phyloP scores from a whole-genome alignment of 1,284 basidiomycete species.

The Microbotryomycetes sp. region DNA sequence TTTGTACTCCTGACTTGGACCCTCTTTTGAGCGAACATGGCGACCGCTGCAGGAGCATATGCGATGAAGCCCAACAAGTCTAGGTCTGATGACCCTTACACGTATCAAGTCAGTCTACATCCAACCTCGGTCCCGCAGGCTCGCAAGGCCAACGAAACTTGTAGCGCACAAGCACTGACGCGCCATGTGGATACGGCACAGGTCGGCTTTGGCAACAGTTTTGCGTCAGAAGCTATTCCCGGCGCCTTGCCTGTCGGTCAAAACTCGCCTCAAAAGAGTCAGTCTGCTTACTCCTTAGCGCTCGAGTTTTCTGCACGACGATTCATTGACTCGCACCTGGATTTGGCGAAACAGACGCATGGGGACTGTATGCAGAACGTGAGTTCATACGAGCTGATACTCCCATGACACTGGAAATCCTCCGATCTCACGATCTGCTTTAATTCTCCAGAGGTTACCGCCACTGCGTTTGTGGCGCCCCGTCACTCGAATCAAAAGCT shows the following conservation, averaged over 20 bases:
- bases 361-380: slow-evolving; percentile 54
- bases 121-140: no score
- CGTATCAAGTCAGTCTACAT: slow-evolving; percentile 38
- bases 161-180: no score
- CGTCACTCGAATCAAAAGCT: slow-evolving; percentile 48
- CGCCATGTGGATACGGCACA: neutral
- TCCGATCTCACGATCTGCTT: no score
- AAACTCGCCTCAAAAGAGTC: slow-evolving; percentile 55
- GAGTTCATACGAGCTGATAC: slow-evolving; percentile 42
- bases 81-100: slow-evolving; percentile 47
- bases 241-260: slow-evolving; percentile 51
- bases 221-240: slow-evolving; percentile 45
- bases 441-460: slow-evolving; percentile 53
- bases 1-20: no score
- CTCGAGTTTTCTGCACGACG: no score
- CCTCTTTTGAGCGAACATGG: slow-evolving; percentile 13
- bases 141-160: no score
- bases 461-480: slow-evolving; percentile 55
- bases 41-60: slow-evolving; percentile 21
- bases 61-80: slow-evolving; percentile 23
- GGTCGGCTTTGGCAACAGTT: slow-evolving; percentile 1
- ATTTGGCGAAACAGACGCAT: slow-evolving; percentile 40
- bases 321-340: neutral
- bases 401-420: neutral
- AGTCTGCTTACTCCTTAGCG: neutral